These are phyloP conservation scores for Podospora conica DNA, from an alignment of 495 filamentous ascomycete genomes.

Conservation along the genomic window DNA sequence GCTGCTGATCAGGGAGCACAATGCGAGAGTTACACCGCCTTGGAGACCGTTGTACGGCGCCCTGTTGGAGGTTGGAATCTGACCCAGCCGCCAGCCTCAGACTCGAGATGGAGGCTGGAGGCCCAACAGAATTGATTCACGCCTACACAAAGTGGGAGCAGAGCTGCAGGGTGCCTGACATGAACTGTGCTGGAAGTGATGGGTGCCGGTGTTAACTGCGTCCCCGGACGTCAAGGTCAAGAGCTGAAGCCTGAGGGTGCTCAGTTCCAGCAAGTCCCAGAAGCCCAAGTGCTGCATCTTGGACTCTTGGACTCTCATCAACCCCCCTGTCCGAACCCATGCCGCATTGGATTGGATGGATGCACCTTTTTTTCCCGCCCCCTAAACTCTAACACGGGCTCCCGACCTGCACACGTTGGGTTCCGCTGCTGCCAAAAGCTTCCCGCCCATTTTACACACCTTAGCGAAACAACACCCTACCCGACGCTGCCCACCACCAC, in stretches of 20 bases:
- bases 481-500: constrained; percentile 6
- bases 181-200: background rate
- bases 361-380: constrained; percentile 19
- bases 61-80: background rate
- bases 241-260: background rate
- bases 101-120: background rate
- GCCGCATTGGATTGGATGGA: constrained; percentile 4
- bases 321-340: constrained; percentile 7
- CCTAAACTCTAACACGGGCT: constrained; percentile 20
- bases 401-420: constrained; percentile 14
- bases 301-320: constrained; percentile 1
- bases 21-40: background rate
- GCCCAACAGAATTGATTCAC: background rate
- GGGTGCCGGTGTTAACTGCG: background rate
- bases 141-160: no score
- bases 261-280: no score
- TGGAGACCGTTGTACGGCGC: background rate
- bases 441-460: constrained; percentile 2
- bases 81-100: background rate
- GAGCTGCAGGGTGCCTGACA: background rate
- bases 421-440: constrained; percentile 5
- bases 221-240: background rate
- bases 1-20: background rate
- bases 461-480: constrained; percentile 14
- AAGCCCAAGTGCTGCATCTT: background rate